A percentile compares a stretch with the other conserved stretches of the same genome.
Conservation (phyloP, 768 basidiomycete species). For the Fomitopsis pulvina region DNA sequence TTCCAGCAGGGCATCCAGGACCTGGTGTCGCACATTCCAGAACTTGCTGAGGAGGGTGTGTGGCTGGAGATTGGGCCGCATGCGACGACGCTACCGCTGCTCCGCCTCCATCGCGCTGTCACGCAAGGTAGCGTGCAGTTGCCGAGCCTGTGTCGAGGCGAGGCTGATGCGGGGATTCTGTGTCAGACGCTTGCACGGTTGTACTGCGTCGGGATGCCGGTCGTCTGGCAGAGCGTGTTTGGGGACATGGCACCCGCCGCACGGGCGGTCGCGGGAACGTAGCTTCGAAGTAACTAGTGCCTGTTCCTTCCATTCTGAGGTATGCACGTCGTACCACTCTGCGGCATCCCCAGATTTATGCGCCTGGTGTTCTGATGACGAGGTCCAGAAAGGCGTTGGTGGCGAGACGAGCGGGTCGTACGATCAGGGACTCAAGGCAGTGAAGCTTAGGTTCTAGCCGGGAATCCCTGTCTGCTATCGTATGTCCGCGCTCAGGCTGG, state of each 20-base stretch:
- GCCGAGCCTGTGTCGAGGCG: conserved; percentile 41
- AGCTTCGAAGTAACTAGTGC: too few relatives aligned
- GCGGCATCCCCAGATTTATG: too few relatives aligned
- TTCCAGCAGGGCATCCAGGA: conserved; percentile 45
- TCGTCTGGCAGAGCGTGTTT: background rate
- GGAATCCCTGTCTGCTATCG: too few relatives aligned
- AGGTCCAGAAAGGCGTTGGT: too few relatives aligned
- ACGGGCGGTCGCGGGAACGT: too few relatives aligned
- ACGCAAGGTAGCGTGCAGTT: conserved; percentile 19
- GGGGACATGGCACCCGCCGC: background rate
- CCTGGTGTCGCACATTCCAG: conserved; percentile 23
- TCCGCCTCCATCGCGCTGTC: conserved; percentile 19
- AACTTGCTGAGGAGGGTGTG: conserved; percentile 27
- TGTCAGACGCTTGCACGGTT: conserved; percentile 10
- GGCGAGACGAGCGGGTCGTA: too few relatives aligned
- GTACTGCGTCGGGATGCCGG: background rate
- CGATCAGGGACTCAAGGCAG: too few relatives aligned
- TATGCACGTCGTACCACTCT: too few relatives aligned
- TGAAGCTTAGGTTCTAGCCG: too few relatives aligned
- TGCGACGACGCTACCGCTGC: conserved; percentile 47
- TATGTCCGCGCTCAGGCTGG: too few relatives aligned
- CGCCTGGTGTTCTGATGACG: too few relatives aligned
- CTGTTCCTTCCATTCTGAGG: too few relatives aligned
- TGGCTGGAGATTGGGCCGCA: conserved; percentile 73
- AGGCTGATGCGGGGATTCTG: conserved; percentile 40